phyloP scores from a whole-genome alignment of 352 stramenopile species.

The Globisporangium megalacanthum region DNA sequence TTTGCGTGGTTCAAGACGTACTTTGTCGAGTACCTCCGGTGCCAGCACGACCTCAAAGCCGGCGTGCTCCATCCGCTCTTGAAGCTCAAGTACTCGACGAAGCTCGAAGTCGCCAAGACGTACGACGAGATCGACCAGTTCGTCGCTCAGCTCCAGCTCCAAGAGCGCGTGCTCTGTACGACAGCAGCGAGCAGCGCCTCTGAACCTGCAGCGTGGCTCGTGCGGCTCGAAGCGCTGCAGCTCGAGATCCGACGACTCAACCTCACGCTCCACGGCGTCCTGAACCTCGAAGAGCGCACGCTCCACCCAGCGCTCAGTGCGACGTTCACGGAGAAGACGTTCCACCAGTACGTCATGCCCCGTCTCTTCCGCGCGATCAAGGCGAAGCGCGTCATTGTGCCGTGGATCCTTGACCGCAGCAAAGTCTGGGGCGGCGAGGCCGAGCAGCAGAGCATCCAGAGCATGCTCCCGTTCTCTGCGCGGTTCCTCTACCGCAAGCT shows the following conservation, averaged over 20 bases:
- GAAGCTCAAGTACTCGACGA: constrained; percentile 42
- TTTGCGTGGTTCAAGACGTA: constrained; percentile 76
- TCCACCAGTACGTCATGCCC: constrained; percentile 70
- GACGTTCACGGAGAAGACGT: constrained; percentile 70
- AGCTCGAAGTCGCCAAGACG: constrained; percentile 53
- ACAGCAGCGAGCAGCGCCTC: constrained; percentile 21
- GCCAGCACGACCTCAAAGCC: constrained; percentile 63
- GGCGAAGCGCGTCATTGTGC: constrained; percentile 73
- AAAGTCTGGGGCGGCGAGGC: constrained; percentile 77
- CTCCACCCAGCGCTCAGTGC: constrained; percentile 49
- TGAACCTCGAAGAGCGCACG: constrained; percentile 74
- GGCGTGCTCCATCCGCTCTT: constrained; percentile 53
- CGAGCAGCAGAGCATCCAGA: constrained; percentile 62
- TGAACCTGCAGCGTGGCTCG: constrained; percentile 45
- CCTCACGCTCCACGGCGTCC: constrained; percentile 50
- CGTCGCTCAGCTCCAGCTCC: constrained; percentile 47
- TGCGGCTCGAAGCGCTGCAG: constrained; percentile 58
- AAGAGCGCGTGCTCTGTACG: constrained; percentile 45
- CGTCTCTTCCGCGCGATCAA: constrained; percentile 71
- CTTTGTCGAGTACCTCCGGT: constrained; percentile 69
- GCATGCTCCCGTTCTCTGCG: constrained; percentile 69
- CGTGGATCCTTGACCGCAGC: constrained; percentile 81
- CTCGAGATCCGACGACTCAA: constrained; percentile 64
- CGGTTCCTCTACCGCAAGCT: constrained; percentile 82
- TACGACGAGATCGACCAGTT: constrained; percentile 65